These are phyloP conservation scores for Penicillium sumatraense DNA, from an alignment of 2,329 filamentous ascomycete genomes.

Conservation along the genomic window DNA sequence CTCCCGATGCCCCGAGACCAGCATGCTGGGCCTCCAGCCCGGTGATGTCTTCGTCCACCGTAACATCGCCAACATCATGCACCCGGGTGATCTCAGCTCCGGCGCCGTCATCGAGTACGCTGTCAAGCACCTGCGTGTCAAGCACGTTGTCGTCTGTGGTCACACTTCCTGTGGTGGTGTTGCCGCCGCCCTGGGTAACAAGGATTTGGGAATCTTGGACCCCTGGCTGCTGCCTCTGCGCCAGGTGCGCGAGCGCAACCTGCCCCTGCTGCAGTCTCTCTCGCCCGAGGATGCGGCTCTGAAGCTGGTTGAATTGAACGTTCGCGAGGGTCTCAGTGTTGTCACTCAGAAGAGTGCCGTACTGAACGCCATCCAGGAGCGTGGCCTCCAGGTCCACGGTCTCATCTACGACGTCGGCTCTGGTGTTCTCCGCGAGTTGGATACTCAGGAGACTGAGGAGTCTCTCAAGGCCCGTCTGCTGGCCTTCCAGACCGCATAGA, in stretches of 20 bases:
- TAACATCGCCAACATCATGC: slow-evolving; percentile 86
- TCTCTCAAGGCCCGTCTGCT: slow-evolving; percentile 43
- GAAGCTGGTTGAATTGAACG: slow-evolving; percentile 77
- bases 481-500: slow-evolving; percentile 43
- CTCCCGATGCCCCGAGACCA: slow-evolving; percentile 82
- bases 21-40: slow-evolving; percentile 75
- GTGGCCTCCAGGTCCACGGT: slow-evolving; percentile 77
- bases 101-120: slow-evolving; percentile 79
- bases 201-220: slow-evolving; percentile 63
- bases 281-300: slow-evolving; percentile 55
- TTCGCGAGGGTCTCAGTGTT: slow-evolving; percentile 68
- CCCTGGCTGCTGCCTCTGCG: slow-evolving; percentile 65
- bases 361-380: slow-evolving; percentile 70
- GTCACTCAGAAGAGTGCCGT: slow-evolving; percentile 72
- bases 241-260: slow-evolving; percentile 58
- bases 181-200: slow-evolving; percentile 59
- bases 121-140: slow-evolving; percentile 71
- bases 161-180: slow-evolving; percentile 66
- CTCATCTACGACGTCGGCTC: slow-evolving; percentile 70
- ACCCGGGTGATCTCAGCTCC: slow-evolving; percentile 74
- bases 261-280: slow-evolving; percentile 54
- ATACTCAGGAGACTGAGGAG: slow-evolving; percentile 48
- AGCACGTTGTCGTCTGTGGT: slow-evolving; percentile 65
- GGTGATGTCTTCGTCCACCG: slow-evolving; percentile 89
- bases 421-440: slow-evolving; percentile 60